phyloP scores from a whole-genome alignment of 345 rosid species.

The Sapria himalayana region DNA sequence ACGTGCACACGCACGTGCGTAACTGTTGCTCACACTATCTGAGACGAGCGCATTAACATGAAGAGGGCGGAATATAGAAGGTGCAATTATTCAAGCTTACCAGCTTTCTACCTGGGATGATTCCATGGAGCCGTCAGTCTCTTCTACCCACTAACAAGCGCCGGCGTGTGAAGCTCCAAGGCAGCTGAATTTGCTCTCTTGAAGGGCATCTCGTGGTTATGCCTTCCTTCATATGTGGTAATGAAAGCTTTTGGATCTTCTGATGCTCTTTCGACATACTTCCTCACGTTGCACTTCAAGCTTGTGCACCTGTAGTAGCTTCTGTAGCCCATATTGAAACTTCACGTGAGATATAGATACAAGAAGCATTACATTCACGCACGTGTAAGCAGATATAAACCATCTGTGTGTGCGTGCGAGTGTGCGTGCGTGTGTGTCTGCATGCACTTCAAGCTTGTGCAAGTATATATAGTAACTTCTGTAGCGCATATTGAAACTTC shows the following conservation, averaged over 20 bases:
- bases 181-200: constrained; percentile 12
- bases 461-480: no score
- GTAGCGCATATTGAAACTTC: no score
- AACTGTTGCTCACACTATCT: no score
- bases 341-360: constrained; percentile 1
- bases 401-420: no score
- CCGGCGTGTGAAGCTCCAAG: constrained; percentile 13
- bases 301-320: constrained; percentile 89
- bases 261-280: constrained; percentile 78
- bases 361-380: background rate
- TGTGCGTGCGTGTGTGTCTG: no score
- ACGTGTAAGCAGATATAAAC: no score
- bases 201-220: constrained; percentile 65
- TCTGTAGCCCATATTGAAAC: constrained; percentile 18
- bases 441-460: no score
- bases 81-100: no score
- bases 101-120: background rate
- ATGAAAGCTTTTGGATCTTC: constrained; percentile 77
- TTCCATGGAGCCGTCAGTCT: no score
- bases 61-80: no score
- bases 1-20: no score
- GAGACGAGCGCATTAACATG: no score
- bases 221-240: constrained; percentile 90
- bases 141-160: constrained; percentile 15
- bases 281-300: constrained; percentile 59